Base-by-base conservation (phyloP, 768 basidiomycete species). In the Xerocomus brunneocitrinus region DNA sequence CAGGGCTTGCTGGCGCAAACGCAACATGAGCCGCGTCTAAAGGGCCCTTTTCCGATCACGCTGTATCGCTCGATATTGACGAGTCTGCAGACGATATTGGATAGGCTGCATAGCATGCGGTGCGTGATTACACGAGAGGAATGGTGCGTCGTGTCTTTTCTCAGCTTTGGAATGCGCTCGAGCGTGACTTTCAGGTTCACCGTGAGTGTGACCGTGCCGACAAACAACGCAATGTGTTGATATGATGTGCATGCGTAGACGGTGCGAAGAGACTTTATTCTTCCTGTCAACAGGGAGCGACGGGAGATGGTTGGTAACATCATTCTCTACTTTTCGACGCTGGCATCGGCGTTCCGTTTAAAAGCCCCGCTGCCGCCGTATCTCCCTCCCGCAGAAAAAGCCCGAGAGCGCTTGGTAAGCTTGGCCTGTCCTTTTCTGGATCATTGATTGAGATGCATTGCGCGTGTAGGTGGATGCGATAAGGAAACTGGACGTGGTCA, bases 341-440 rank as follows among this genome's bases (percentile, higher is more conserved):
- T 95, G 30, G 82, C 90, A 4, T 81, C 88, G 2, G 86, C 87
- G 1, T 90, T 95, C 67, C 76, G 83, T 16, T 75, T 91, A 39
- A 95, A 95, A 64, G 84, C 91, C 5, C 97, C 97, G 2, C 74
- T 99, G n/a, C 94, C 97, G 0, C 93, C 97, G 0, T 98, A 94
- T 67, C 80, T 99, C 0, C 97, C 97, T 3, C 95, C 95, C 0
- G 95, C 89, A 0, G 94, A 95, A 65, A 79, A 84, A 58, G 81
- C 92, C 1, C 81, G 95, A 47, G 80, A 86, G 50, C 80, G 83
- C 8, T 72, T 99, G 68, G 93, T 89, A 65, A 45, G 79, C 39
- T 19, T 8, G 12, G 19, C 25, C 3, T 27, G 12, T 43, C 25
- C 41, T 14, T 12, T 40, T 40, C 39, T 40, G 39, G 39, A 36